Base-by-base conservation (phyloP, 345 rosid genomes). In the Linum trigynum region DNA sequence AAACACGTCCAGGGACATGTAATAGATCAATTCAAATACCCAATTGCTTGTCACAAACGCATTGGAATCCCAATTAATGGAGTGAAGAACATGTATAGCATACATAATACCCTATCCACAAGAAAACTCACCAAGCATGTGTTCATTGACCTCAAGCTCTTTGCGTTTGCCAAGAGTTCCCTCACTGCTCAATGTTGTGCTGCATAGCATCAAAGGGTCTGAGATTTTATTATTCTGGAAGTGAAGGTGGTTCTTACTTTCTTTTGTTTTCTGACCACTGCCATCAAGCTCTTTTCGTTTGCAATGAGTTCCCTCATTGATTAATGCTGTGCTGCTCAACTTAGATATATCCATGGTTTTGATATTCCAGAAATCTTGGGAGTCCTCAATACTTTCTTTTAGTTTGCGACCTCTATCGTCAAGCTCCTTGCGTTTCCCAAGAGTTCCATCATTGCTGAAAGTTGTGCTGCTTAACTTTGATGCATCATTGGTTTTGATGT, bases 101-200 rank as follows among this genome's bases (percentile, higher is more conserved):
- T 61, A 61, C 55, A 58, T 57, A 61, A 63, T 62, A 69, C 40
- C 69, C 59, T 16, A 62, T 69, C 59, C 72, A 78, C 62, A 53
- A 63, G 63, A 65, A 66, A 72, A 75, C 79, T 76, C 73, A 76
- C 79, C 75, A 68, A 61, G 72, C 38, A 76, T 32, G 64, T 32
- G 61, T 62, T 75, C 79, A 67, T 76, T 76, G 7, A 59, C 57
- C 59, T 64, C 73, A 32, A 0, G 67, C 55, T 71, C 73, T 66
- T 71, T 68, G 2, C 73, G 75, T 50, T 76, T 76, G 57, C 72
- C 70, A 56, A 68, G 72, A 40, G 32, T 55, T 39, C 67, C 65
- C 53, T 48, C 61, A 17, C 61, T 57, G 61, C 38, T 32, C 12
- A n/a, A 37, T 9, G 14, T 1, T 5, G 61, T 7, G 12, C 38